Evolutionary conservation across 768 basidiomycete species (phyloP), one percentile per base, ranked within the genome.

Genomic region (Suillus plorans): DNA sequence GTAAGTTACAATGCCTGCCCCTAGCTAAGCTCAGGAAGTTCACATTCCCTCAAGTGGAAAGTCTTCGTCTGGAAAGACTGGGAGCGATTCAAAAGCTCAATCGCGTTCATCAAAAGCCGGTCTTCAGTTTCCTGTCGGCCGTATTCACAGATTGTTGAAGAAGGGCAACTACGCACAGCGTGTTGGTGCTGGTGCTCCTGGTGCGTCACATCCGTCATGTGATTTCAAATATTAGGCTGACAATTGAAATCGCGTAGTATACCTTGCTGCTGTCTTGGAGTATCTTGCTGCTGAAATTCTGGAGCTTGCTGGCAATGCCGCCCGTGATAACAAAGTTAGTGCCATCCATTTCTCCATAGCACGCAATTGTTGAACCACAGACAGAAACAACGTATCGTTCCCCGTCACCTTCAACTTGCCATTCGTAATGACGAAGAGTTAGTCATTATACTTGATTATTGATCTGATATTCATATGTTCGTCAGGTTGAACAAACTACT

Each of bases 221-320:
- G 22, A 22, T 10, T 59, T 31, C 28, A 37, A 60, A 14, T 31
- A 18, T 4, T 4, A 9, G n/a, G 20, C 62, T 66, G 6, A 73
- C 41, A 7, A 20, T 7, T 36, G 1, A 18, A 7, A 20, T 7
- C 36, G 1, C 18, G 22, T 63, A 89, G 93, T 93, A 59, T 94
- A 92, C 78, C 85, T 93, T 64, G 88, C 92, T 64, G 91, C 91
- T 60, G 92, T 94, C 62, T 84, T 95, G 34, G 94, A 95, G 77
- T 95, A 95, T 76, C 84, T 95, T 44, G 85, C 88, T 7, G 94
- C 93, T 36, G 94, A 95, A 77, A 88, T 95, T 71, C 85, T 94
- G 61, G 93, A 95, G 77, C 81, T 94, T 53, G 91, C 93, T 62
- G 93, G 93, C 5, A 88, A 87, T 70, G 86, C 87, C 42, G 90